phyloP scores from a whole-genome alignment of 257 asterid species.

The Parsonsia alboflavescens region DNA sequence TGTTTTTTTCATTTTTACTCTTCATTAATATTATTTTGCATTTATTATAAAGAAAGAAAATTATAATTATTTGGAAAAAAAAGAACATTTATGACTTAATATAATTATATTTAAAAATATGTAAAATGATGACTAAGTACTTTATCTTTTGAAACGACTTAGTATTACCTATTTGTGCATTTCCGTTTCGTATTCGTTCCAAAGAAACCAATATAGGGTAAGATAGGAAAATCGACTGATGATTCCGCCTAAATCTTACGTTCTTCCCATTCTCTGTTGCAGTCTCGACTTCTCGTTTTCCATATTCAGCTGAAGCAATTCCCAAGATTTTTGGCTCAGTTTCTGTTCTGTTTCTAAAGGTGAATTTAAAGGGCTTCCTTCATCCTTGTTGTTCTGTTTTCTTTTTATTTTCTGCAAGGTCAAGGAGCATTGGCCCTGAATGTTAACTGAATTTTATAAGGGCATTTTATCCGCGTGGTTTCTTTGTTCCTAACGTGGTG shows the following conservation, averaged over 20 bases:
- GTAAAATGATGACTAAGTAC: no score
- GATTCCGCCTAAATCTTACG: neutral
- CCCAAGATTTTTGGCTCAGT: neutral
- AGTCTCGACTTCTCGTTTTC: neutral
- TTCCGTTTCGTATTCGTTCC: no score
- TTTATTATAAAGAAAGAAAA: no score
- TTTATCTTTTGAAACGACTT: no score
- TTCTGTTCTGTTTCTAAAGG: neutral
- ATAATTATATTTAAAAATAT: no score
- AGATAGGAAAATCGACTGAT: neutral
- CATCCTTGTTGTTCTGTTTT: neutral
- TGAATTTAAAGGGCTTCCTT: neutral
- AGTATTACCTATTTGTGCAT: no score
- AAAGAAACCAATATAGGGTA: neutral
- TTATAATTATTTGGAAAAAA: no score
- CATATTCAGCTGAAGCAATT: slow-evolving; percentile 1
- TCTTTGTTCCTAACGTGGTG: neutral
- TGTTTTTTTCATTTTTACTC: no score
- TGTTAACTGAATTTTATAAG: neutral
- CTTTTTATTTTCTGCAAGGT: neutral
- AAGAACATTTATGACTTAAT: no score
- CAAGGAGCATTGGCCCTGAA: neutral
- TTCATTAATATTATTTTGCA: no score
- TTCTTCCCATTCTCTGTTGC: neutral
- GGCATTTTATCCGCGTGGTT: neutral